Conservation (phyloP, 768 basidiomycete genomes). For the Pisolithus sp. region DNA sequence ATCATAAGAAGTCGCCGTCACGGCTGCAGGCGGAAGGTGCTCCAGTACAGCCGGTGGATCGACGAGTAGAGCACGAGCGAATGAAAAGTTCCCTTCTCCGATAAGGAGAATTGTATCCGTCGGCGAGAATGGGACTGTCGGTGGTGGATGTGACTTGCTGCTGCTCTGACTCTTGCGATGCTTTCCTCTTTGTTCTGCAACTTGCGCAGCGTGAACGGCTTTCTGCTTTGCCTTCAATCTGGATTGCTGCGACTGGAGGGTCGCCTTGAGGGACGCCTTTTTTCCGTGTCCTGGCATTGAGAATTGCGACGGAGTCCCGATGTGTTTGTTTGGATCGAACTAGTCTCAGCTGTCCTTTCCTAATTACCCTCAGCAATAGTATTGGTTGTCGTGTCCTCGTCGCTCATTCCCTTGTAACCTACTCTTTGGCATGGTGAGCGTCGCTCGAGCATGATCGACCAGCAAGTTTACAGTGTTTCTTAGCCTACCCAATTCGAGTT, state of each 20-base stretch:
- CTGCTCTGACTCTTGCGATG: slow-evolving; percentile 24
- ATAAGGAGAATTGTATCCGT: slow-evolving; percentile 70
- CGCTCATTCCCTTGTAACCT: slow-evolving; percentile 21
- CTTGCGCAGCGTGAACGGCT: slow-evolving; percentile 42
- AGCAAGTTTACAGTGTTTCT: neutral
- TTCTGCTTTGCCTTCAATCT: slow-evolving; percentile 59
- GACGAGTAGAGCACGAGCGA: slow-evolving; percentile 64
- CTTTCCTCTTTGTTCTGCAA: slow-evolving; percentile 39
- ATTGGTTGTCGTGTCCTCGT: slow-evolving; percentile 10
- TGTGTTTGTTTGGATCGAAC: slow-evolving; percentile 25
- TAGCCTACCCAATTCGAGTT: slow-evolving; percentile 82
- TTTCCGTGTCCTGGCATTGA: slow-evolving; percentile 40
- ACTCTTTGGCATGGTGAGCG: slow-evolving; percentile 26
- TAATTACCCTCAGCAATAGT: too few relatives aligned
- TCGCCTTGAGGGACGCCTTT: slow-evolving; percentile 53
- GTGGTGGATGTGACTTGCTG: slow-evolving; percentile 8
- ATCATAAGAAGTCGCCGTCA: slow-evolving; percentile 86
- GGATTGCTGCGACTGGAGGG: slow-evolving; percentile 63
- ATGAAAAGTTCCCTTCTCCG: slow-evolving; percentile 96
- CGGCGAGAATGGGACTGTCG: slow-evolving; percentile 57
- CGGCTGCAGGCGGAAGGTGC: slow-evolving; percentile 52
- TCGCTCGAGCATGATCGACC: neutral
- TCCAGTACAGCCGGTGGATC: slow-evolving; percentile 40
- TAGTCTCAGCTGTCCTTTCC: neutral
- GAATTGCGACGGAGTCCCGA: neutral